These are phyloP conservation scores for Claviceps cyperi DNA, from an alignment of 2,329 filamentous ascomycete genomes.

Conservation along the genomic window DNA sequence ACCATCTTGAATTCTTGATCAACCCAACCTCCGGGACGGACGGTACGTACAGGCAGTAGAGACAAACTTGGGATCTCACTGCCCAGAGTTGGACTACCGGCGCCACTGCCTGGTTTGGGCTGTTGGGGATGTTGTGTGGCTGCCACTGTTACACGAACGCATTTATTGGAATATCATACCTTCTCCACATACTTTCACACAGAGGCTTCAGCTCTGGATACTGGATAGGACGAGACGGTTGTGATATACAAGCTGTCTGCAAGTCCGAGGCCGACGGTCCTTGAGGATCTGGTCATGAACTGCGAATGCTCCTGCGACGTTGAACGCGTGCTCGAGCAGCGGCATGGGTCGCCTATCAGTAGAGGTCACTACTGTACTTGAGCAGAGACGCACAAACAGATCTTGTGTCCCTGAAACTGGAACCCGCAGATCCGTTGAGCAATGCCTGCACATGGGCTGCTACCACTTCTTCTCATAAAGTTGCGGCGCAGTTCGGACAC, in stretches of 20 bases:
- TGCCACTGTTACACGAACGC: not conserved
- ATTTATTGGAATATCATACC: not conserved
- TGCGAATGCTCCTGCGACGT: not conserved
- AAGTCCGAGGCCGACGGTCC: not conserved
- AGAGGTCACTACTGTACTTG: not conserved
- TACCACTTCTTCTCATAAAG: not conserved
- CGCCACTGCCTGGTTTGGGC: slow-evolving; percentile 2
- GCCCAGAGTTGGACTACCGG: not conserved
- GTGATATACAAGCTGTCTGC: not conserved
- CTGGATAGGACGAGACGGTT: not conserved
- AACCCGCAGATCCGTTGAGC: not conserved
- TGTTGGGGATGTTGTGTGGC: not conserved
- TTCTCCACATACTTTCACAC: not conserved
- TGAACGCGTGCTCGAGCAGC: not conserved
- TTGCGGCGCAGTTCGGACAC: not conserved
- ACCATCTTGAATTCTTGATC: not conserved
- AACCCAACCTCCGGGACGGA: not conserved
- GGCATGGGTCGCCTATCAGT: not conserved
- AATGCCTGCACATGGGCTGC: not conserved
- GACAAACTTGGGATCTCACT: not conserved
- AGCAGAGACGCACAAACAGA: not conserved
- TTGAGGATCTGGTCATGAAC: not conserved
- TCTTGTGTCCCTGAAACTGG: not conserved
- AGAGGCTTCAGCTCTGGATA: not conserved
- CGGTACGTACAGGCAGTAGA: not conserved